phyloP scores from a whole-genome alignment of 768 basidiomycete genomes.

The Pleurotus tuoliensis region DNA sequence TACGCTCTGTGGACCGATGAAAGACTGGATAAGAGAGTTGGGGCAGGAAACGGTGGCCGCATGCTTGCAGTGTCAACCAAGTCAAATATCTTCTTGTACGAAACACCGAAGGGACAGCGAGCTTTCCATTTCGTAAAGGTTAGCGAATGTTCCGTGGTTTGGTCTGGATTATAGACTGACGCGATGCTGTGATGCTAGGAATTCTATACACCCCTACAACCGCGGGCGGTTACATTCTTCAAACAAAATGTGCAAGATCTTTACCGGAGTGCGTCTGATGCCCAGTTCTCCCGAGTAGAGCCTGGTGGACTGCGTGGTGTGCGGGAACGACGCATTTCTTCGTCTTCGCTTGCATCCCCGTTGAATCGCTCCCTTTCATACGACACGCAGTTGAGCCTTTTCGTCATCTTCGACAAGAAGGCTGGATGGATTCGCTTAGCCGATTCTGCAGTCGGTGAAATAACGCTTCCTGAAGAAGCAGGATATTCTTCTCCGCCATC shows the following conservation, averaged over 20 bases:
- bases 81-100: conserved; percentile 67
- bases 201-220: conserved; percentile 74
- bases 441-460: conserved; percentile 78
- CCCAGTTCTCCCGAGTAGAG: conserved; percentile 38
- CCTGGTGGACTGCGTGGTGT: conserved; percentile 33
- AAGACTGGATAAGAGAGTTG: conserved; percentile 31
- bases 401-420: conserved; percentile 84
- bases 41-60: conserved; percentile 30
- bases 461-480: conserved; percentile 54
- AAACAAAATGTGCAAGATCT: conserved; percentile 61
- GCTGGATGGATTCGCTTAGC: conserved; percentile 78
- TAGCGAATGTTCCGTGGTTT: conserved; percentile 6
- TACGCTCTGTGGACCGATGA: conserved; percentile 72
- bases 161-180: conserved; percentile 2
- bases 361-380: conserved; percentile 39
- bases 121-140: conserved; percentile 84
- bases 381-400: conserved; percentile 73
- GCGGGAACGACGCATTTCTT: conserved; percentile 22
- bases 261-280: conserved; percentile 39
- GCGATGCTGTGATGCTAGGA: conserved; percentile 46
- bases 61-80: conserved; percentile 77
- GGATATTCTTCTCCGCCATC: conserved; percentile 23
- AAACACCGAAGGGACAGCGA: conserved; percentile 78
- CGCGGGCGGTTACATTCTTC: conserved; percentile 66
- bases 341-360: conserved; percentile 24